Conservation (phyloP, 169 alveolate species). For the Theileria equi region DNA sequence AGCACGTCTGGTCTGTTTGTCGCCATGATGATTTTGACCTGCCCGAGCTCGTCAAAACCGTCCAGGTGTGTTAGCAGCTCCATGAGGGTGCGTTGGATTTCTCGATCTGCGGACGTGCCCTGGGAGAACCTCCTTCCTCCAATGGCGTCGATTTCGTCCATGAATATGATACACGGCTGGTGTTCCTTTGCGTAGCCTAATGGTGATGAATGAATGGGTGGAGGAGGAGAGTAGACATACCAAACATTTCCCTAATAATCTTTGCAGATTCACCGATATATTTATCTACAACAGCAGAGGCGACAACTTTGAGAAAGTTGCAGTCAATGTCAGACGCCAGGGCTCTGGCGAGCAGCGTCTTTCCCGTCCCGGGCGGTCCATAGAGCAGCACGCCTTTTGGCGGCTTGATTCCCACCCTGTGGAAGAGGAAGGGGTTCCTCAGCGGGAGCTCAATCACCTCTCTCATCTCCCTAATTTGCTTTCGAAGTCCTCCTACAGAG, state of each 20-base stretch:
- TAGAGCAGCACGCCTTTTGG: conserved; percentile 98
- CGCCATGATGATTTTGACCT: conserved; percentile 99
- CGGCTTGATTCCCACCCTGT: conserved; percentile 98
- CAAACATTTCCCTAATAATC: conserved; percentile 98
- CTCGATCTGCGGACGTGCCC: conserved; percentile 98
- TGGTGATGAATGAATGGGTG: background rate
- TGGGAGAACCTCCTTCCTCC: conserved; percentile 98
- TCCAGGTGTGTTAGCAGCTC: conserved; percentile 95
- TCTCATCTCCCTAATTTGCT: conserved; percentile 95
- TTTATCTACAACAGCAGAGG: conserved; percentile 98
- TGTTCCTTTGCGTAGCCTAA: conserved; percentile 95
- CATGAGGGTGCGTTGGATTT: conserved; percentile 97
- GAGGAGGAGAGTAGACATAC: conserved; percentile 47
- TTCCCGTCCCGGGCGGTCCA: conserved; percentile 99
- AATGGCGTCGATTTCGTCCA: conserved; percentile 99
- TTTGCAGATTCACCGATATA: conserved; percentile 99
- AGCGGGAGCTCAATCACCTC: conserved; percentile 98
- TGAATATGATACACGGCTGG: conserved; percentile 98
- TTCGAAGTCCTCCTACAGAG: conserved; percentile 95
- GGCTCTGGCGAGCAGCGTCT: conserved; percentile 98
- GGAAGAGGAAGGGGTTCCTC: conserved; percentile 95
- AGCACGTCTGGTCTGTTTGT: conserved; percentile 99
- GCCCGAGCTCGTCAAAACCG: conserved; percentile 99
- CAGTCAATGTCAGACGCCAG: conserved; percentile 97
- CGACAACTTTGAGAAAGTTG: conserved; percentile 97